Base-by-base conservation (phyloP, 2,329 filamentous ascomycete genomes). In the Monilinia fructicola region DNA sequence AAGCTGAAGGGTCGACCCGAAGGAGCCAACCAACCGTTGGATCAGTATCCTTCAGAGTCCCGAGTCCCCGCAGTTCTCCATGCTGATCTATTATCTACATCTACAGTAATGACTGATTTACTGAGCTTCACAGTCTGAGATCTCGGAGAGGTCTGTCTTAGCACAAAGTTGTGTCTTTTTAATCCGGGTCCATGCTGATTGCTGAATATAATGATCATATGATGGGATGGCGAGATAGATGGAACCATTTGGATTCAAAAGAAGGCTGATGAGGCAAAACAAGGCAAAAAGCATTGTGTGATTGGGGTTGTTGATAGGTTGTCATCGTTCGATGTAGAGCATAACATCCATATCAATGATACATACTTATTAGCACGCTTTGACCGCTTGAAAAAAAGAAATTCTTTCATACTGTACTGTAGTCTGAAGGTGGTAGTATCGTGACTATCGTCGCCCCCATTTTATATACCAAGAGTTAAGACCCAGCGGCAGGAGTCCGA, bases 341-440 rank as follows among this genome's bases (percentile, higher is more conserved):
- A 35, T 31, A 31, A 6, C 31, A 31, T 31, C 31, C 31, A 31
- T 31, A 31, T 2, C 31, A 44, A 44, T 44, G 40, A 58, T 23
- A 58, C 44, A 31, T 35, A 35, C 18, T 21, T 28, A 42, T 42
- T 31, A 46, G 10, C 40, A 59, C 55, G 55, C 55, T 46, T 46
- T 59, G 56, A 60, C 26, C 42, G 10, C 28, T 60, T 21, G 18
- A 48, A 42, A 59, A 48, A 59, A 48, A 59, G 42, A 42, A 56
- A 56, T 56, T n/a, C n/a, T 56, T 5, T 42, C 16, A n/a, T 55
- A 42, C 31, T 35, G 31, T 7, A 35, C 31, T 35, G 31, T 35
- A 35, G 31, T 35, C 31, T 35, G 31, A 7, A 35, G 31, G 31
- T n/a, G 5, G 44, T 46, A n/a, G 44, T n/a, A 46, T 18, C 44